phyloP scores from a whole-genome alignment of 768 basidiomycete species.

The Rhizopogon salebrosus region DNA sequence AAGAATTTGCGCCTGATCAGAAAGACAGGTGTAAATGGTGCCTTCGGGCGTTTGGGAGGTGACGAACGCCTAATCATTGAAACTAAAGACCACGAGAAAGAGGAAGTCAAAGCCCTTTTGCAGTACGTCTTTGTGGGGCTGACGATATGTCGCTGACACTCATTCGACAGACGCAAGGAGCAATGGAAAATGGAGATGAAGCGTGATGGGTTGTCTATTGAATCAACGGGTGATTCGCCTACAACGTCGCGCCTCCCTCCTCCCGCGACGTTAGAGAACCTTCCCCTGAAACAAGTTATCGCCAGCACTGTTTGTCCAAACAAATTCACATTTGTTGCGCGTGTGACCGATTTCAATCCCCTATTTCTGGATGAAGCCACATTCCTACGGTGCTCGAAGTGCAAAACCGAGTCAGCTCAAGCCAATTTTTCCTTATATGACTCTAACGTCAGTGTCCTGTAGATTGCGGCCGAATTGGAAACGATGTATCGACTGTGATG shows the following conservation, averaged over 20 bases:
- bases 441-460: background rate
- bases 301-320: slow-evolving; percentile 27
- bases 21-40: slow-evolving; percentile 10
- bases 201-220: slow-evolving; percentile 4
- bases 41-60: slow-evolving; percentile 24
- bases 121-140: background rate
- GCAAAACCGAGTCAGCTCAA: slow-evolving; percentile 41
- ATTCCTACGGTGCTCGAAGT: slow-evolving; percentile 46
- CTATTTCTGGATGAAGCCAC: slow-evolving; percentile 42
- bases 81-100: slow-evolving; percentile 12
- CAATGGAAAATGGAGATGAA: slow-evolving; percentile 23
- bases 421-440: background rate
- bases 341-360: slow-evolving; percentile 54
- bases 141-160: background rate
- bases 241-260: slow-evolving; percentile 1
- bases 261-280: slow-evolving; percentile 3
- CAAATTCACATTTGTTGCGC: slow-evolving; percentile 41
- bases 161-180: slow-evolving; percentile 27
- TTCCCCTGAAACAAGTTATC: slow-evolving; percentile 35
- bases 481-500: slow-evolving; percentile 48
- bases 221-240: background rate
- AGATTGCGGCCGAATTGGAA: slow-evolving; percentile 41
- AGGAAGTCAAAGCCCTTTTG: slow-evolving; percentile 14
- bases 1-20: slow-evolving; percentile 46
- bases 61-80: slow-evolving; percentile 18